Percentiles rank a stretch among this genome's conserved stretches.
These are phyloP conservation scores for Sequoiadendron giganteum DNA, from an alignment of 75 land plant species.

Conservation along the genomic window DNA sequence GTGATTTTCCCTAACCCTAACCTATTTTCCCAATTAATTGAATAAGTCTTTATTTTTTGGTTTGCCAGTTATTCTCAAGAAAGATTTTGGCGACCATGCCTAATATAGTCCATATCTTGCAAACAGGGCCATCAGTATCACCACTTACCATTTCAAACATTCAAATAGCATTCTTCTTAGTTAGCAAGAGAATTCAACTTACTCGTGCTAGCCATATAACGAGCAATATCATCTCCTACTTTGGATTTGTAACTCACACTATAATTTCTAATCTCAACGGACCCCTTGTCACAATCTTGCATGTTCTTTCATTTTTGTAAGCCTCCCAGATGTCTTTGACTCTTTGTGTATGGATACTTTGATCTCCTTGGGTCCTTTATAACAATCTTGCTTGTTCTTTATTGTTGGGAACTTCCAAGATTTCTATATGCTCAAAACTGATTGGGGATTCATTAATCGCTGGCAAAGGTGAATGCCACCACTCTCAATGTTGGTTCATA, in stretches of 20 bases:
- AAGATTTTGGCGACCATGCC: too few species aligned
- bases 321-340: not conserved
- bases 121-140: not conserved
- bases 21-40: too few species aligned
- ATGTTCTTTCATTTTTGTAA: not conserved
- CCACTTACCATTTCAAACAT: not conserved
- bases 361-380: not conserved
- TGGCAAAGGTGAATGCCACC: not conserved
- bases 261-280: not conserved
- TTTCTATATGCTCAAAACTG: not conserved
- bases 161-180: not conserved
- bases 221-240: not conserved
- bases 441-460: not conserved
- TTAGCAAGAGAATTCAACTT: not conserved
- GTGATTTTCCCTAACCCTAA: too few species aligned
- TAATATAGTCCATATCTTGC: not conserved
- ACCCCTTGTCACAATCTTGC: not conserved
- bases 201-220: not conserved
- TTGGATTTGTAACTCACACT: not conserved
- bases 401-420: not conserved
- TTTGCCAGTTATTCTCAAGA: too few species aligned
- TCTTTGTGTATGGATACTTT: not conserved
- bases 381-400: too few species aligned
- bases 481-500: not conserved
- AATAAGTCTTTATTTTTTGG: too few species aligned